Percentiles rank a stretch among this genome's conserved stretches.
These are phyloP conservation scores for Bryoglossum gracile DNA, from an alignment of 495 filamentous ascomycete species.

Conservation along the genomic window DNA sequence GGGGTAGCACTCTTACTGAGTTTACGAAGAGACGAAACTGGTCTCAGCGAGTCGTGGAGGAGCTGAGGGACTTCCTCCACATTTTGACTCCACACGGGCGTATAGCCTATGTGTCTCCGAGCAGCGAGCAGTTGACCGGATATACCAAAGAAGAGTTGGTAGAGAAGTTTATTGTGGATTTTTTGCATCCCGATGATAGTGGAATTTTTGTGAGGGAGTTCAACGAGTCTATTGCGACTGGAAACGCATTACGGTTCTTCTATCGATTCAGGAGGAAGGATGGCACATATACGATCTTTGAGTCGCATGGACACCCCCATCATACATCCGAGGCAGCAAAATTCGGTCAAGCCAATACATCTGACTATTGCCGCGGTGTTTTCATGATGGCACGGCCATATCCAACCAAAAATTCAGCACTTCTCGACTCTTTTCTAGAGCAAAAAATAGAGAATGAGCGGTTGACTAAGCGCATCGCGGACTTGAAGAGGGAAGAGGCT, in stretches of 20 bases:
- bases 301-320: conserved; percentile 88
- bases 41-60: conserved; percentile 81
- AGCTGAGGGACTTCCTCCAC: conserved; percentile 82
- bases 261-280: conserved; percentile 79
- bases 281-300: conserved; percentile 69
- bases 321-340: conserved; percentile 60
- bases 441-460: conserved; percentile 98
- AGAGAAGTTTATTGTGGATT: conserved; percentile 65
- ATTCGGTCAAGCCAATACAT: conserved; percentile 54
- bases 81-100: conserved; percentile 79
- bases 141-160: conserved; percentile 62
- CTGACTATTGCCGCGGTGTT: conserved; percentile 74
- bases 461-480: conserved; percentile 71
- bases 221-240: conserved; percentile 83
- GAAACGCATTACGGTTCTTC: conserved; percentile 75
- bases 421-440: conserved; percentile 91
- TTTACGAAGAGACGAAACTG: conserved; percentile 83
- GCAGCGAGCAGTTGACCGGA: conserved; percentile 69
- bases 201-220: conserved; percentile 80
- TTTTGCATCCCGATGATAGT: conserved; percentile 84
- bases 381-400: conserved; percentile 94
- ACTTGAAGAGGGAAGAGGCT: conserved; percentile 78
- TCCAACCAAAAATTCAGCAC: conserved; percentile 73
- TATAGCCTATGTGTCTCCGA: conserved; percentile 79
- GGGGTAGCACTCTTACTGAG: conserved; percentile 64